Evolutionary conservation across 1,284 basidiomycete genomes (phyloP).

Genomic region (Irpex lacteus): DNA sequence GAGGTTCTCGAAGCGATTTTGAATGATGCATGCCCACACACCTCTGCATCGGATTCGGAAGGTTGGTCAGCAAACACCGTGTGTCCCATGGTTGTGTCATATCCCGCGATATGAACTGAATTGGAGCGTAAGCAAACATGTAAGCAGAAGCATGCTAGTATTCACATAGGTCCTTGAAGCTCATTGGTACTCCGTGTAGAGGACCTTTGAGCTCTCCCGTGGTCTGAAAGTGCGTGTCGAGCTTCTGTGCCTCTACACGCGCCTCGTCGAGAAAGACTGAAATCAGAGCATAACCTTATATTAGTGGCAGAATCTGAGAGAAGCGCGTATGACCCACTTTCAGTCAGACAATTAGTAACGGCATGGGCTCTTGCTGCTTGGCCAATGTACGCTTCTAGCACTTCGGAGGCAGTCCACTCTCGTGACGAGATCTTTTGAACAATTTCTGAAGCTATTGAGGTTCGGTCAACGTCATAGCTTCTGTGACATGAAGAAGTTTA

Average conservation of each 20-base stretch:
- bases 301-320: not conserved
- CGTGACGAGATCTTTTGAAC: conserved; percentile 53
- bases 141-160: not conserved
- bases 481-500: conserved; percentile 12
- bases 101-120: conserved; percentile 53
- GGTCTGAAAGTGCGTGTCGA: conserved; percentile 64
- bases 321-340: conserved; percentile 43
- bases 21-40: conserved; percentile 31
- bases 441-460: conserved; percentile 54
- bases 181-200: conserved; percentile 81
- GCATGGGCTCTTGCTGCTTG: conserved; percentile 64
- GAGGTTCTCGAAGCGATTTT: not conserved
- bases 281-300: not conserved
- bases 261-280: conserved; percentile 72
- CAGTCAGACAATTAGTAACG: conserved; percentile 75
- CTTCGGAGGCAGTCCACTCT: conserved; percentile 72
- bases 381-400: conserved; percentile 73
- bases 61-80: conserved; percentile 66
- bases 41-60: conserved; percentile 53
- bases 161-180: conserved; percentile 71
- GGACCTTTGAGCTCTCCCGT: conserved; percentile 66
- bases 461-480: not conserved
- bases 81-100: conserved; percentile 74
- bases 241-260: conserved; percentile 53
- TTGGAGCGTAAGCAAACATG: not conserved